phyloP scores from a whole-genome alignment of 495 filamentous ascomycete genomes.

The Neurospora sp. region DNA sequence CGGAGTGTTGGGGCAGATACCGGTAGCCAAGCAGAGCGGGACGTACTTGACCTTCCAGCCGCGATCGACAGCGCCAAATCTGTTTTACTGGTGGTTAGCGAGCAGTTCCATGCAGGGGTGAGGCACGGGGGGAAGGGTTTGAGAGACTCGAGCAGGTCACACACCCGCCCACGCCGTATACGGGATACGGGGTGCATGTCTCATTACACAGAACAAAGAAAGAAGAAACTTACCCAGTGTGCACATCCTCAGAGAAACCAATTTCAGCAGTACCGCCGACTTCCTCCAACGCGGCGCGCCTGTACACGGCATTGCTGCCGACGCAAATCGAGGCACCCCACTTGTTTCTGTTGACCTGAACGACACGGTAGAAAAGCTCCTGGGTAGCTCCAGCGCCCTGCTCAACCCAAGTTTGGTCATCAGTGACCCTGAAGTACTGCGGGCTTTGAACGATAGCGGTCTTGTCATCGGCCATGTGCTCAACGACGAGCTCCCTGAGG shows the following conservation, averaged over 20 bases:
- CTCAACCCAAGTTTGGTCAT: conserved; percentile 26
- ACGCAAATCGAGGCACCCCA: conserved; percentile 27
- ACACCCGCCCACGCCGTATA: not conserved
- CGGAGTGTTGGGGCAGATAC: conserved; percentile 25
- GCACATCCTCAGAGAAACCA: conserved; percentile 26
- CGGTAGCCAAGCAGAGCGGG: conserved; percentile 22
- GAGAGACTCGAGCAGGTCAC: not conserved
- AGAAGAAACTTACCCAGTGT: conserved; percentile 17
- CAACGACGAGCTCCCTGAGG: conserved; percentile 18
- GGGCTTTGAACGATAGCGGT: conserved; percentile 22
- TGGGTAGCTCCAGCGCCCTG: conserved; percentile 25
- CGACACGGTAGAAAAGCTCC: conserved; percentile 25
- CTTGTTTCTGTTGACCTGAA: conserved; percentile 23
- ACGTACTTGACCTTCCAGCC: conserved; percentile 28
- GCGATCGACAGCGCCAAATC: conserved; percentile 23
- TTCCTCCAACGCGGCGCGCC: conserved; percentile 16
- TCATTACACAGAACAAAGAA: not conserved
- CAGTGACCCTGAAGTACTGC: conserved; percentile 22
- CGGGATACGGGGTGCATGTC: not conserved
- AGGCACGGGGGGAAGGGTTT: not conserved
- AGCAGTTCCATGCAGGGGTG: not conserved
- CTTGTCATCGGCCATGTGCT: conserved; percentile 21
- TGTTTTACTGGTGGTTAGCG: not conserved
- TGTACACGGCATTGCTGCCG: conserved; percentile 22
- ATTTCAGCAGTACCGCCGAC: conserved; percentile 25